Conservation (phyloP, 2,329 filamentous ascomycete species). For the Cordyceps farinosa region DNA sequence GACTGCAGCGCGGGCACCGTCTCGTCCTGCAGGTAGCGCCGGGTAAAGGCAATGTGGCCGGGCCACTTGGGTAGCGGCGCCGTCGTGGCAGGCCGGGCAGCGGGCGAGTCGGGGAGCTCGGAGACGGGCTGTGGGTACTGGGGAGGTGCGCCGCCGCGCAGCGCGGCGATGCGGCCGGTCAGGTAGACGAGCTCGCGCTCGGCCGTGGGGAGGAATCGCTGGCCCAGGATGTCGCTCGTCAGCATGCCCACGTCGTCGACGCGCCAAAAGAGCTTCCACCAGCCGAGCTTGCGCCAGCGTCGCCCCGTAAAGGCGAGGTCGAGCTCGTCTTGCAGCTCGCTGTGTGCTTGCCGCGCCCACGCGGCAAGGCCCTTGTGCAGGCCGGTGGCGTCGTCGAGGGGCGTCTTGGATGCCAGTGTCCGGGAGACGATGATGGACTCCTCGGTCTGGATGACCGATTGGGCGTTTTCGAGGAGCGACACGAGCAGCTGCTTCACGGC, state of each 20-base stretch:
- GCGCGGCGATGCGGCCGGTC: slow-evolving; percentile 66
- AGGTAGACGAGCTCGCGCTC: slow-evolving; percentile 83
- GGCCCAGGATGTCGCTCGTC: slow-evolving; percentile 71
- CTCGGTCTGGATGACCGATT: slow-evolving; percentile 48
- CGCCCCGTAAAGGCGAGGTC: slow-evolving; percentile 72
- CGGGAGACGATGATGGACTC: slow-evolving; percentile 39
- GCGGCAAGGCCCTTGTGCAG: slow-evolving; percentile 59
- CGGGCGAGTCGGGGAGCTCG: slow-evolving; percentile 1
- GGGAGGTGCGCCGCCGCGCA: slow-evolving; percentile 29
- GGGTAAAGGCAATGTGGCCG: slow-evolving; percentile 66
- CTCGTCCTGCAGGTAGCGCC: slow-evolving; percentile 61
- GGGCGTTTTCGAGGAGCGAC: slow-evolving; percentile 59
- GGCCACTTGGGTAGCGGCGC: slow-evolving; percentile 58
- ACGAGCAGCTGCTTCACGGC: slow-evolving; percentile 63
- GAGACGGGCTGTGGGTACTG: slow-evolving; percentile 37
- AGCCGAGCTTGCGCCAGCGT: slow-evolving; percentile 75
- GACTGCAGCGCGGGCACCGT: slow-evolving; percentile 70
- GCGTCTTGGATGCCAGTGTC: slow-evolving; percentile 29
- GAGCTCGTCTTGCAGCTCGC: slow-evolving; percentile 76
- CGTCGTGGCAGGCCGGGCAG: not conserved
- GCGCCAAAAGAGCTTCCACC: slow-evolving; percentile 96
- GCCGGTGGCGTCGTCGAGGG: slow-evolving; percentile 38
- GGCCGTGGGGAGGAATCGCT: slow-evolving; percentile 71
- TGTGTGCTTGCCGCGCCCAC: slow-evolving; percentile 79
- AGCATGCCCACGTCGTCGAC: slow-evolving; percentile 89